These are phyloP conservation scores for Ampelocalamus luodianensis DNA, from an alignment of 176 grass and related monocot species.

Conservation along the genomic window DNA sequence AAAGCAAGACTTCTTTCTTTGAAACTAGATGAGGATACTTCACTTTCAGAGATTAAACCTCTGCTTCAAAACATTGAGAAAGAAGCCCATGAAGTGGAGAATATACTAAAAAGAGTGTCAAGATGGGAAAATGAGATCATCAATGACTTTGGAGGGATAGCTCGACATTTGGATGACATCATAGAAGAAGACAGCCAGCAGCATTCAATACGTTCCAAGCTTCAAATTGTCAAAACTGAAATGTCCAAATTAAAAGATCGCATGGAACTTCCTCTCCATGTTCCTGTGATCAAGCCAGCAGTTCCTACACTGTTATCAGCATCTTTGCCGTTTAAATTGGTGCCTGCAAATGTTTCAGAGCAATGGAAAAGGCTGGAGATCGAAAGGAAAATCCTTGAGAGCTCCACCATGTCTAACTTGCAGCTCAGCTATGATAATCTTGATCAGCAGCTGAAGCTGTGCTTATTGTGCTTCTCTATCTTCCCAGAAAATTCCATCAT, in stretches of 20 bases:
- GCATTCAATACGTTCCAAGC: constrained; percentile 32
- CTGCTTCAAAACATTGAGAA: constrained; percentile 51
- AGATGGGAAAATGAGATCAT: constrained; percentile 47
- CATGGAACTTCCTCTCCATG: constrained; percentile 48
- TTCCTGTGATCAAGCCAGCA: constrained; percentile 33
- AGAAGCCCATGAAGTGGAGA: constrained; percentile 26
- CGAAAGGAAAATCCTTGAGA: constrained; percentile 52
- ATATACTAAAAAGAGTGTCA: constrained; percentile 41
- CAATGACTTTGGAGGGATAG: constrained; percentile 54
- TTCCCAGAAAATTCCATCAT: constrained; percentile 69
- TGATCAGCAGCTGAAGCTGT: constrained; percentile 55
- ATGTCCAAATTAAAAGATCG: constrained; percentile 51
- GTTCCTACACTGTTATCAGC: constrained; percentile 1
- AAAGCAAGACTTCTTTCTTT: constrained; percentile 27
- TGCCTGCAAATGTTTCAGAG: constrained; percentile 31
- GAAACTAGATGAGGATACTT: background rate
- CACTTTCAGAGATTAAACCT: constrained; percentile 33
- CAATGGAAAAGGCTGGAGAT: constrained; percentile 49
- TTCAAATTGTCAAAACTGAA: constrained; percentile 38
- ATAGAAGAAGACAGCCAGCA: constrained; percentile 47
- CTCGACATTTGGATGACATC: constrained; percentile 52
- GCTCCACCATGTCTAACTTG: constrained; percentile 43
- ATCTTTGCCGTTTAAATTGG: background rate
- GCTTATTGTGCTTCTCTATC: constrained; percentile 62
- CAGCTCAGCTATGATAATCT: constrained; percentile 64